Base-by-base conservation (phyloP, 148 eudicot genomes). In the Bassia scoparia region DNA sequence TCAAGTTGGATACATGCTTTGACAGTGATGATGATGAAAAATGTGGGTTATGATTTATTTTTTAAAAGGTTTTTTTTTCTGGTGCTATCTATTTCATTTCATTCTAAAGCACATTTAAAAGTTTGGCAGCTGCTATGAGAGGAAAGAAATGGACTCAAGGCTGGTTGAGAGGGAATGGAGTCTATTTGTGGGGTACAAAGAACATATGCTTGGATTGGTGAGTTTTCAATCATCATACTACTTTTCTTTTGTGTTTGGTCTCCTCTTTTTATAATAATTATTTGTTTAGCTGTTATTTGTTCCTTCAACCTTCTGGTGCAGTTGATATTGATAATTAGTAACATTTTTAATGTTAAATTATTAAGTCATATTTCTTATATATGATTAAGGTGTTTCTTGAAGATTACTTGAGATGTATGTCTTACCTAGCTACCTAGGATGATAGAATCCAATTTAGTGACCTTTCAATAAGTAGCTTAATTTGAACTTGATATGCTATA, bases 181-280 rank as follows among this genome's bases (percentile, higher is more conserved):
- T 67, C 58, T 56, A 58, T 59, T 56, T 68, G 78, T 75, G 72
- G 78, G 78, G 78, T 56, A 46, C 46, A 29, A 31, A 68, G 59
- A 60, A 75, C 69, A 76, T 46, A 61, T 37, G 33, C 56, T n/a
- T 64, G 53, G 34, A 77, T 59, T 70, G 69, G 80, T 77, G 64
- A 70, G 59, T 55, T 77, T 64, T 35, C 56, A 24, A 55, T 63
- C 41, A 55, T 63, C 46, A 64, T 71, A 55, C 38, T 4, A 6
- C 41, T 13, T n/a, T 55, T 71, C 11, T 9, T 35, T 9, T 71
- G 58, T 8, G 46, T 38, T 18, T 71, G 48, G 14, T 5, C 18
- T 55, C 13, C n/a, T 13, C 10, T 43, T 18, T 17, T 43, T 1
- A 5, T 20, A 49, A 24, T 37, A 24, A 27, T 20, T 21, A 53